phyloP scores from a whole-genome alignment of 371 early-diverging fungal genomes.

The Rhizopus arrhizus region DNA sequence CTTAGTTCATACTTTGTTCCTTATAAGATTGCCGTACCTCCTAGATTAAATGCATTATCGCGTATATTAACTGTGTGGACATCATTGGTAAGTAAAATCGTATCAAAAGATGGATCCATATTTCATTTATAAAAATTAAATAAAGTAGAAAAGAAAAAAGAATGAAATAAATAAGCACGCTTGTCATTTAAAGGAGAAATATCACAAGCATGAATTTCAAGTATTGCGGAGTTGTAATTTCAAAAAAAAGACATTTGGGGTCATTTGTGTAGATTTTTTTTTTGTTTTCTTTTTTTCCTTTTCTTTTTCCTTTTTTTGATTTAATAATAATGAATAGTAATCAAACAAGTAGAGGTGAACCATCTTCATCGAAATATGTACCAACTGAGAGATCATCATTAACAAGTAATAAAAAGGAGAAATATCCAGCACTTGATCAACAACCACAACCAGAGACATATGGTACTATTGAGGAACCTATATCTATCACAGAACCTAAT shows the following conservation, averaged over 20 bases:
- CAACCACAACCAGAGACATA: slow-evolving; percentile 2
- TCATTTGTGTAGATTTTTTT: background rate
- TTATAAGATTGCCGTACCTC: no score
- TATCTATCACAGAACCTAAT: background rate
- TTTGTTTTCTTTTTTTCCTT: background rate
- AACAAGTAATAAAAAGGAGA: background rate
- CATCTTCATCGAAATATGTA: slow-evolving; percentile 13
- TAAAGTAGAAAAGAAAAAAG: no score
- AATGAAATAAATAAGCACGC: no score
- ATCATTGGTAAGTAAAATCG: no score
- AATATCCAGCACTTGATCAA: background rate
- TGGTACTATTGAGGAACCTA: background rate
- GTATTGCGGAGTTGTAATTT: background rate
- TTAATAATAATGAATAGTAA: background rate
- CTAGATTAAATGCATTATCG: no score
- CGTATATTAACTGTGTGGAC: no score
- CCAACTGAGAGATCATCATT: slow-evolving; percentile 2
- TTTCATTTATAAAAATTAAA: no score
- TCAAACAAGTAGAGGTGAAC: background rate
- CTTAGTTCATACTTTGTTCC: no score
- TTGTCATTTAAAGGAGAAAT: background rate
- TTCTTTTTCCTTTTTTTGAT: background rate
- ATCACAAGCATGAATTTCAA: background rate
- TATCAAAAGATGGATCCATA: no score
- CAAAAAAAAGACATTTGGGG: background rate